Conservation (phyloP, 2,329 filamentous ascomycete species). For the Catunica adiposa region DNA sequence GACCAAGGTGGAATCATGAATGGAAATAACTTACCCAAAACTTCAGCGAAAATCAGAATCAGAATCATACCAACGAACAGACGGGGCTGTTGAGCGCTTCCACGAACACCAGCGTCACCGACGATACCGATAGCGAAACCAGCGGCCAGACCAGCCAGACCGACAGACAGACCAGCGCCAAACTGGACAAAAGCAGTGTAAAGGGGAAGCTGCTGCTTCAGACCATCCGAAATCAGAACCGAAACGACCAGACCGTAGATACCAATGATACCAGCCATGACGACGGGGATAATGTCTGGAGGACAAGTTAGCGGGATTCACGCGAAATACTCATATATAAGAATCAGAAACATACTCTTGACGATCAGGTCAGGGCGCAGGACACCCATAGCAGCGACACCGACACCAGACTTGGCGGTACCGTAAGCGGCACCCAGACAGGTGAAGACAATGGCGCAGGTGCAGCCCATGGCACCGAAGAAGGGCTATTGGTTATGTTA, state of each 20-base stretch:
- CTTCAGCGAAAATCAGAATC: conserved; percentile 99
- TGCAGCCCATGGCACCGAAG: conserved; percentile 96
- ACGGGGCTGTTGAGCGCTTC: conserved; percentile 67
- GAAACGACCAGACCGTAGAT: conserved; percentile 90
- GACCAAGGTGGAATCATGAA: conserved; percentile 1
- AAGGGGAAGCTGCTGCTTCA: conserved; percentile 54
- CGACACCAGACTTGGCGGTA: conserved; percentile 97
- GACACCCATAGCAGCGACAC: conserved; percentile 97
- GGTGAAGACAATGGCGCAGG: conserved; percentile 91
- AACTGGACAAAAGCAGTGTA: conserved; percentile 78
- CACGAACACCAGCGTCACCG: conserved; percentile 75
- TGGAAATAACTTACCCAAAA: conserved; percentile 55
- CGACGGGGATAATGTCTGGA: conserved; percentile 93
- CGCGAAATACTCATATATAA: not conserved
- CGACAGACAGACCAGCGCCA: conserved; percentile 66
- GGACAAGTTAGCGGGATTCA: not conserved
- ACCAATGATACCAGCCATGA: conserved; percentile 99
- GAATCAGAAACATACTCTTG: conserved; percentile 58
- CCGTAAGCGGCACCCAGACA: conserved; percentile 95
- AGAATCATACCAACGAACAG: conserved; percentile 96
- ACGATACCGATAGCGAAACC: conserved; percentile 80
- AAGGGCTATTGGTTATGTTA: conserved; percentile 43
- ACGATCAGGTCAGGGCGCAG: conserved; percentile 95
- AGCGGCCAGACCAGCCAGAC: conserved; percentile 67
- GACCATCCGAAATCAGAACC: conserved; percentile 67